A percentile compares a stretch with the other conserved stretches of the same genome.
These are phyloP conservation scores for Gracilaria domingensis DNA, from an alignment of 23 red algal genomes.

Conservation along the genomic window DNA sequence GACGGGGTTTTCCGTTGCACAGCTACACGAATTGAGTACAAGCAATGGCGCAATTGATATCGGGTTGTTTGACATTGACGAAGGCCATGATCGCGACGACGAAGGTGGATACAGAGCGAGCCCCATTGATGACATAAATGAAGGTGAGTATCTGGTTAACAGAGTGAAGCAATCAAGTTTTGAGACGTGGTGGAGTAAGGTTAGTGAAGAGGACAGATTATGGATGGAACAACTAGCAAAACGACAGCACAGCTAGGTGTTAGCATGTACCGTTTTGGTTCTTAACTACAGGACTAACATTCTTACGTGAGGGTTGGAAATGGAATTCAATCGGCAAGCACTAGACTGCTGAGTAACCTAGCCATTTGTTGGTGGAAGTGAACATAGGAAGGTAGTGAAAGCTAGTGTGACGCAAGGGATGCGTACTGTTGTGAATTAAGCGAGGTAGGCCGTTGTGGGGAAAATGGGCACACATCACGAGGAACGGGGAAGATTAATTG, in stretches of 20 bases:
- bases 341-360: neutral
- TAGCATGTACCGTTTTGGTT: conserved; percentile 24
- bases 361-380: neutral
- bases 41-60: conserved; percentile 41
- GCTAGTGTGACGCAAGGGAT: too few relatives aligned
- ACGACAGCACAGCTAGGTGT: conserved; percentile 3
- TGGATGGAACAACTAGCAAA: conserved; percentile 53
- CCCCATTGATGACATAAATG: conserved; percentile 62
- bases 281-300: conserved; percentile 42
- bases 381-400: too few relatives aligned
- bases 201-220: conserved; percentile 48
- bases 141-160: conserved; percentile 42
- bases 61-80: conserved; percentile 64
- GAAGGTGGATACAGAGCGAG: conserved; percentile 30
- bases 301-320: neutral
- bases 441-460: neutral
- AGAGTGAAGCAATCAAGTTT: conserved; percentile 51
- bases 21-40: conserved; percentile 31
- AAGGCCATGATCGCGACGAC: conserved; percentile 44
- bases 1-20: conserved; percentile 41
- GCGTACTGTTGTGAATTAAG: neutral
- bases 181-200: conserved; percentile 63
- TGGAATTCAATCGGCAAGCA: neutral
- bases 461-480: neutral
- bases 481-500: neutral